Evolutionary conservation across 129 eudicot species (phyloP).

Genomic region (Chrysanthemum lavandulifolium): DNA sequence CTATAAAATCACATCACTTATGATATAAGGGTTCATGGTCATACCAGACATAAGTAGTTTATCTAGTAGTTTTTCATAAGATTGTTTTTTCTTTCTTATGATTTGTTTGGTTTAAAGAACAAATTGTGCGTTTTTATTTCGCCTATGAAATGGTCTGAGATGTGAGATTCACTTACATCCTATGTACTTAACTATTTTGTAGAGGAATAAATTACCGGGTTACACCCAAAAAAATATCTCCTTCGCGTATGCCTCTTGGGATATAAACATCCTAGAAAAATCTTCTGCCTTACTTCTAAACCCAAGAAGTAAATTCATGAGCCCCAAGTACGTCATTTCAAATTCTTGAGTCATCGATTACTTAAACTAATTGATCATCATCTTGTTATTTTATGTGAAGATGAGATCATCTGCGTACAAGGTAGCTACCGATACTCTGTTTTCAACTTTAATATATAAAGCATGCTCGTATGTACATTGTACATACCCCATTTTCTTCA

Average conservation of each 20-base stretch:
- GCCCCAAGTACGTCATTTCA: neutral
- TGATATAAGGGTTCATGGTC: no score
- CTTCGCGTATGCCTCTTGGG: neutral
- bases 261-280: neutral
- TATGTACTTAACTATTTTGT: no score
- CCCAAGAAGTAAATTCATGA: conserved; percentile 13
- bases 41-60: no score
- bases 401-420: conserved; percentile 11
- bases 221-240: neutral
- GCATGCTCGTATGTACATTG: neutral
- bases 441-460: neutral
- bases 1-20: no score
- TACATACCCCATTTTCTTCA: neutral
- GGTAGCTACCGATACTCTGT: neutral
- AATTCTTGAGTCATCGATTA: conserved; percentile 4
- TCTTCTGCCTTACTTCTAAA: conserved; percentile 3
- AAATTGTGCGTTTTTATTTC: no score
- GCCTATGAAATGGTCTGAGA: no score
- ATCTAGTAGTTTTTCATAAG: no score
- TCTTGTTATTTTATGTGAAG: neutral
- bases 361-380: neutral
- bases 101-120: no score
- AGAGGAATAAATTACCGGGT: no score
- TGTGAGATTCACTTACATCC: no score
- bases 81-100: no score